A percentile compares a stretch with the other conserved stretches of the same genome.
Evolutionary conservation across 192 early-diverging fungal genomes (phyloP).

Genomic region (Entrophospora sp.): DNA sequence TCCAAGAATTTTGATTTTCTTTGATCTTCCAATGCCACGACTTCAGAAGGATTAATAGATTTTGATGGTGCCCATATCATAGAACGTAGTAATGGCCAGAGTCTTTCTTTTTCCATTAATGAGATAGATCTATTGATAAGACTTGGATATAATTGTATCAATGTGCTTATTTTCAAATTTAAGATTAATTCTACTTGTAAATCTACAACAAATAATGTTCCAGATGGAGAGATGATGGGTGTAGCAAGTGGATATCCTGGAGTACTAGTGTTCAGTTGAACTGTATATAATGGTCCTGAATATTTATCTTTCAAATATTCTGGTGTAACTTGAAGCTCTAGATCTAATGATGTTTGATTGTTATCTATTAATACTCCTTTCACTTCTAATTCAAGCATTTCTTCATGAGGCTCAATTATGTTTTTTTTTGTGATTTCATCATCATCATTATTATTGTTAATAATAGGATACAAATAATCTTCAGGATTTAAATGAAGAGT

Average conservation of each 20-base stretch:
- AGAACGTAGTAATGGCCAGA: neutral
- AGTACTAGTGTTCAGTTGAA: neutral
- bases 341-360: no score
- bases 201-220: neutral
- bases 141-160: neutral
- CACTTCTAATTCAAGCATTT: no score
- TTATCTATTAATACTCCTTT: no score
- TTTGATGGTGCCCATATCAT: neutral
- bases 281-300: neutral
- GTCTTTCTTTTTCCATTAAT: neutral
- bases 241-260: neutral
- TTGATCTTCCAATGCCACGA: neutral
- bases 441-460: conserved; percentile 15
- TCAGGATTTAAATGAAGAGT: neutral
- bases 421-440: neutral
- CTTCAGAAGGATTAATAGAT: neutral
- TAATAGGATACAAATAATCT: neutral
- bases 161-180: neutral
- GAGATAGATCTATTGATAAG: neutral
- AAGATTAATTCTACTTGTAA: neutral
- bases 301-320: neutral
- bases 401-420: neutral
- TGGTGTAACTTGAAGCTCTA: no score
- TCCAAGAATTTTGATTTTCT: neutral
- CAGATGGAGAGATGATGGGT: neutral